phyloP scores from a whole-genome alignment of 352 stramenopile genomes.

The Phytopythium delawarense region DNA sequence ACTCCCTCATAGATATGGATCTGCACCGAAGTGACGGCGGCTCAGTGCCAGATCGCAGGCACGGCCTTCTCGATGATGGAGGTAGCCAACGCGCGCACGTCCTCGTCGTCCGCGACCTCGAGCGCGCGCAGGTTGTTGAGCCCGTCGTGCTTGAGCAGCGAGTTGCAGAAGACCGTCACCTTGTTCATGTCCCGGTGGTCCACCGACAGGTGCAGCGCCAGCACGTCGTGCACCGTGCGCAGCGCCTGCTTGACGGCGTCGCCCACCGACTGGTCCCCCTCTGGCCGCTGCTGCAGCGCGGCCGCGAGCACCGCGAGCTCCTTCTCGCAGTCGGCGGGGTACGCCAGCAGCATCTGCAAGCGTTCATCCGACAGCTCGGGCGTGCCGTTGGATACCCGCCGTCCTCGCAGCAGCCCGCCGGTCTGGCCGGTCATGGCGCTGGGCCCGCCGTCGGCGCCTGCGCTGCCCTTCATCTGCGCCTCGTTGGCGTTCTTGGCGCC shows the following conservation, averaged over 20 bases:
- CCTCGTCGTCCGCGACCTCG: slow-evolving; percentile 40
- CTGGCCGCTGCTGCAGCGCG: slow-evolving; percentile 4
- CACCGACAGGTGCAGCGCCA: slow-evolving; percentile 63
- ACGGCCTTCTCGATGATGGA: slow-evolving; percentile 82
- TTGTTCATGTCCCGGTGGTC: slow-evolving; percentile 77
- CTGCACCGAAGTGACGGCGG: neutral
- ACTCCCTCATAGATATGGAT: neutral
- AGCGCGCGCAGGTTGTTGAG: slow-evolving; percentile 62
- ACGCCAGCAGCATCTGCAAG: slow-evolving; percentile 49
- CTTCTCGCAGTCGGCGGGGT: slow-evolving; percentile 52
- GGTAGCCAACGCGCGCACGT: slow-evolving; percentile 54
- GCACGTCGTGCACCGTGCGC: slow-evolving; percentile 60
- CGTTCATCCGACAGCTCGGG: slow-evolving; percentile 41
- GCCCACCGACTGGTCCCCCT: slow-evolving; percentile 4
- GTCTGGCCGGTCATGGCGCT: too few relatives aligned
- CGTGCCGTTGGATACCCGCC: neutral
- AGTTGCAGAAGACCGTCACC: slow-evolving; percentile 82
- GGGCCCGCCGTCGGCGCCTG: too few relatives aligned
- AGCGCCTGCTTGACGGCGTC: slow-evolving; percentile 47
- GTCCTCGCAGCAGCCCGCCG: too few relatives aligned
- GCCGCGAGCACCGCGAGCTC: slow-evolving; percentile 47
- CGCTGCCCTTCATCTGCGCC: slow-evolving; percentile 8
- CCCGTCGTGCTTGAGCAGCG: slow-evolving; percentile 64
- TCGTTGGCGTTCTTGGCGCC: slow-evolving; percentile 60
- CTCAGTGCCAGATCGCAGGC: slow-evolving; percentile 76